A percentile compares a stretch with the other conserved stretches of the same genome.
phyloP scores from a whole-genome alignment of 208 protist genomes.

The Wallacemonas sp. region DNA sequence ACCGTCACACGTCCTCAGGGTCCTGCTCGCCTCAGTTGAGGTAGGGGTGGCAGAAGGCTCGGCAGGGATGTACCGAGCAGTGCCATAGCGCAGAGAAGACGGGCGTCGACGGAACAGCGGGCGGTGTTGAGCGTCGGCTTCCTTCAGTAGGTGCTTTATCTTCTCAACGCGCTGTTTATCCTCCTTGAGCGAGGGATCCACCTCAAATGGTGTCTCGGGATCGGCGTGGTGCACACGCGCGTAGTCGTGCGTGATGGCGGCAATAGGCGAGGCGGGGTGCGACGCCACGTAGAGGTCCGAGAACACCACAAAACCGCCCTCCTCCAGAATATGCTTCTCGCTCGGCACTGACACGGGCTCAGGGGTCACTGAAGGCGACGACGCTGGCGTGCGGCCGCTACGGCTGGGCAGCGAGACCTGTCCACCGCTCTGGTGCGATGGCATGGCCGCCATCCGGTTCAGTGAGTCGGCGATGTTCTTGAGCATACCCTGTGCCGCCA shows the following conservation, averaged over 20 bases:
- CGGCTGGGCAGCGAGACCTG: not conserved
- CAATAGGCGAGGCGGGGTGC: constrained; percentile 15
- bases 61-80: constrained; percentile 14
- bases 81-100: constrained; percentile 16
- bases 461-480: not conserved
- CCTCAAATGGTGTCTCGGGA: not conserved
- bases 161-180: constrained; percentile 21
- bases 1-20: too few species aligned
- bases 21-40: too few species aligned
- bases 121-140: constrained; percentile 18
- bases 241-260: constrained; percentile 18
- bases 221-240: constrained; percentile 8
- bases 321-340: constrained; percentile 11
- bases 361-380: not conserved
- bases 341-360: not conserved
- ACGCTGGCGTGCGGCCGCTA: not conserved
- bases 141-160: constrained; percentile 20
- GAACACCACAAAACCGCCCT: constrained; percentile 27
- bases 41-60: not conserved
- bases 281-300: constrained; percentile 22
- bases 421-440: not conserved
- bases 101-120: constrained; percentile 23
- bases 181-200: not conserved
- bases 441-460: not conserved
- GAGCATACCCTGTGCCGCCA: not conserved